phyloP scores from a whole-genome alignment of 2,329 filamentous ascomycete genomes.

The Fonsecaea monophora region DNA sequence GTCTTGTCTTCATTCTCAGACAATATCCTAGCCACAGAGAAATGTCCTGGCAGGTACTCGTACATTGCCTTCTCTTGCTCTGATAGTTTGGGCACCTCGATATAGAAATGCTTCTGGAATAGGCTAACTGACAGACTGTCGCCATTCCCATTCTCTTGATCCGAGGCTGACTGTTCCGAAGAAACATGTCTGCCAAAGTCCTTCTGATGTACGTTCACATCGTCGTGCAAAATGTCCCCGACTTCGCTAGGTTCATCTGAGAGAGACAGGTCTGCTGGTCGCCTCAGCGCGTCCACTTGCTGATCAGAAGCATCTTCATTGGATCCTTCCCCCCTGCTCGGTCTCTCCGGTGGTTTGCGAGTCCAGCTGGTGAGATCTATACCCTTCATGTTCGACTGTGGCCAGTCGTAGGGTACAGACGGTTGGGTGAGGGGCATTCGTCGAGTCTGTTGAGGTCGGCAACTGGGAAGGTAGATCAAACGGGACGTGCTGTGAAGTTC shows the following conservation, averaged over 20 bases:
- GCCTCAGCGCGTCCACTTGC: background rate
- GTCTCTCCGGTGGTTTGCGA: conserved; percentile 33
- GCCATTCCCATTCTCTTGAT: background rate
- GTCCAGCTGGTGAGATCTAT: conserved; percentile 35
- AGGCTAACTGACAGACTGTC: conserved; percentile 5
- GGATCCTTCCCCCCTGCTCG: background rate
- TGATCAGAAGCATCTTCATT: conserved; percentile 2
- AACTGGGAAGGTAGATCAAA: background rate
- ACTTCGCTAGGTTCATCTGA: conserved; percentile 14
- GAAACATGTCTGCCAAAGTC: background rate
- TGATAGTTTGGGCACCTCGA: conserved; percentile 45
- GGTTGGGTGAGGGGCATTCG: background rate
- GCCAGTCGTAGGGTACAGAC: background rate
- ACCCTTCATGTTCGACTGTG: conserved; percentile 1
- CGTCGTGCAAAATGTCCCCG: conserved; percentile 30
- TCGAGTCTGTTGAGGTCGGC: background rate
- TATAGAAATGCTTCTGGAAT: conserved; percentile 36
- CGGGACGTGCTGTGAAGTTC: background rate
- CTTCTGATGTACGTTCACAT: background rate
- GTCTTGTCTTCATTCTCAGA: conserved; percentile 40
- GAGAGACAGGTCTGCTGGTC: conserved; percentile 13
- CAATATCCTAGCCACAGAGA: conserved; percentile 44
- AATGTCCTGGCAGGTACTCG: conserved; percentile 50
- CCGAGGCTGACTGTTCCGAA: background rate
- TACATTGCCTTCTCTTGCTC: conserved; percentile 47